Evolutionary conservation across 257 asterid species (phyloP), one percentile per base, ranked within the genome.

Genomic region (Agastache rugosa): DNA sequence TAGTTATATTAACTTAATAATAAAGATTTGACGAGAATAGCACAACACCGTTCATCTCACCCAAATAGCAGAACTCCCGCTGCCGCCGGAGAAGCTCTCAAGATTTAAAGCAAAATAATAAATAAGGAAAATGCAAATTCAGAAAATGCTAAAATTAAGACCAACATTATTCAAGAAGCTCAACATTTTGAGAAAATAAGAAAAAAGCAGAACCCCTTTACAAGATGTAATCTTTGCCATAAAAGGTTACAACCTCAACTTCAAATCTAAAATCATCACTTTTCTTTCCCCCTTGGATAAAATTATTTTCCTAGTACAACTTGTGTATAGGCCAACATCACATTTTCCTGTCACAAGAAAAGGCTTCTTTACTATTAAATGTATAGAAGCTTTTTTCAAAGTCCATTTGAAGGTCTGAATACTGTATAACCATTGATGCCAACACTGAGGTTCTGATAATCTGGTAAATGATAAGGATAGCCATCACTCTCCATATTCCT

Each of bases 321-420:
- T 73, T 51, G 16, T 35, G 67, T 22, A 67, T 29, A 61, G 56
- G 50, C 55, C 79, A 53, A 15, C 58, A 55, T 22, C 29, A 27
- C 27, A 55, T 25, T 35, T 12, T 42, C 70, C 59, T 14, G 51
- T 59, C 19, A 44, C 39, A 73, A 71, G 17, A 39, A 39, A 39
- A 39, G 35, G 12, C 44, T 61, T 78, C 71, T 60, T 64, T 42
- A 37, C 63, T 47, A 47, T 31, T 74, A 63, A 41, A 67, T 44
- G 66, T 60, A 16, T 59, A 8, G 63, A 39, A 41, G 62, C 48
- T 85, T 17, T 20, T n/a, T 83, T 74, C 14, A 92, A 72, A 50
- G 90, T 65, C 97, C 96, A 73, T 78, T 93, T 12, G 94, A 86
- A 37, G 97, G 96, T 78, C 91, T 84, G 85, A 81, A 91, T 29